Conservation (phyloP, 805 yeast species). For the Saccharomycopsis fodiens region DNA sequence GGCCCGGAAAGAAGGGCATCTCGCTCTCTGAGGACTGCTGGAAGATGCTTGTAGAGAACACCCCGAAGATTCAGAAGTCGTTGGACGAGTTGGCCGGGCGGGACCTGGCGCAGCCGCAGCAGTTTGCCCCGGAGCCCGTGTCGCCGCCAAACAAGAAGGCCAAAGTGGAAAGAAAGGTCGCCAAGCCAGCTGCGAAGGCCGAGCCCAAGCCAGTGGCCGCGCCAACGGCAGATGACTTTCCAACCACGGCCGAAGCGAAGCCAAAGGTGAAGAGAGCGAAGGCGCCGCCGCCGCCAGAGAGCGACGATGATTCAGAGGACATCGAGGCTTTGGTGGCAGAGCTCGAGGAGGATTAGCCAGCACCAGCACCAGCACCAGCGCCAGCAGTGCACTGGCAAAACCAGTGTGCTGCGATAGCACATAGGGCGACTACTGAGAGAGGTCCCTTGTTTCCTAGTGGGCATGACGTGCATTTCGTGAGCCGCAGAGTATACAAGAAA, state of each 20-base stretch:
- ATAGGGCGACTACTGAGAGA: too few relatives aligned
- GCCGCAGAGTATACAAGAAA: too few relatives aligned
- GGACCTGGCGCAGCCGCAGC: neutral
- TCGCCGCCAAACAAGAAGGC: neutral
- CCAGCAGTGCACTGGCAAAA: too few relatives aligned
- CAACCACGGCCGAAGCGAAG: conserved; percentile 7
- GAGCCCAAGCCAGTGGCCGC: too few relatives aligned
- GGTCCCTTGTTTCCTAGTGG: too few relatives aligned
- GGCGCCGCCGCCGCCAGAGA: conserved; percentile 3
- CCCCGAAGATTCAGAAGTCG: conserved; percentile 32
- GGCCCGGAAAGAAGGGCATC: conserved; percentile 79
- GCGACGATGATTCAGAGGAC: conserved; percentile 19
- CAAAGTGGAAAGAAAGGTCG: neutral
- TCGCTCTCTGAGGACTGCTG: conserved; percentile 52
- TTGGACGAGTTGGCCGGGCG: conserved; percentile 20
- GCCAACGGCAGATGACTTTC: too few relatives aligned
- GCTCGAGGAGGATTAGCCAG: conserved; percentile 14
- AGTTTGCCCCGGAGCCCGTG: neutral
- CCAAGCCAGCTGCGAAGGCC: neutral
- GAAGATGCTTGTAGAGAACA: conserved; percentile 38
- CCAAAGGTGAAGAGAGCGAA: conserved; percentile 3
- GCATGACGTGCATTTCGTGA: too few relatives aligned
- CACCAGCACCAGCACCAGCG: too few relatives aligned
- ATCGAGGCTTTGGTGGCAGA: conserved; percentile 19
- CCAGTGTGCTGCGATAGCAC: too few relatives aligned